Percentiles rank a stretch among this genome's conserved stretches.
Evolutionary conservation across 495 filamentous ascomycete species (phyloP).

Genomic region (Aspergillus asperescens): DNA sequence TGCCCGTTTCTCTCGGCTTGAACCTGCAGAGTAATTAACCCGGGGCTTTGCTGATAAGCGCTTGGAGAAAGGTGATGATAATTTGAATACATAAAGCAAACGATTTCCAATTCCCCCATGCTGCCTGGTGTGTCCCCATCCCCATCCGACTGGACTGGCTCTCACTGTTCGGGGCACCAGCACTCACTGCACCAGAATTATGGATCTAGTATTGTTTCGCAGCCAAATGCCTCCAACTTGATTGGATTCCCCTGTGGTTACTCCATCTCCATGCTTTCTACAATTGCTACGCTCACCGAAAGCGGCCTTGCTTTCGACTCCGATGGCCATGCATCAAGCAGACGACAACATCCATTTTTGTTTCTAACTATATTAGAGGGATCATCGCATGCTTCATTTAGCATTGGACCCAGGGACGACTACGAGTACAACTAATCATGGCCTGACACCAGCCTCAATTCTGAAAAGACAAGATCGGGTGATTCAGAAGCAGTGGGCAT

Average conservation of each 20-base stretch:
- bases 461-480: not conserved
- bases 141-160: conserved; percentile 2
- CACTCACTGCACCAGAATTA: not conserved
- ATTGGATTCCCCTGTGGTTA: not conserved
- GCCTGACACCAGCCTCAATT: not conserved
- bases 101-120: conserved; percentile 10
- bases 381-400: not conserved
- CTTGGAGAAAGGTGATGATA: conserved; percentile 27
- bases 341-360: not conserved
- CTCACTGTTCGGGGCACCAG: not conserved
- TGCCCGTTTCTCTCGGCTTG: conserved; percentile 4
- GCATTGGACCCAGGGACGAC: not conserved
- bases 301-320: conserved; percentile 1
- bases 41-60: conserved; percentile 23
- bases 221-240: not conserved
- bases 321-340: not conserved
- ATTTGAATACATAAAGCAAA: conserved; percentile 33
- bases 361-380: not conserved
- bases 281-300: not conserved
- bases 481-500: not conserved
- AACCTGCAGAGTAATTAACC: too few species aligned
- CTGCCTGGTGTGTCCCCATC: conserved; percentile 8
- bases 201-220: conserved; percentile 2
- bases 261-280: not conserved
- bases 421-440: not conserved